Percentiles rank a stretch among this genome's conserved stretches.
Evolutionary conservation across 2,329 filamentous ascomycete species (phyloP).

Genomic region (Cryphonectria parasitica): DNA sequence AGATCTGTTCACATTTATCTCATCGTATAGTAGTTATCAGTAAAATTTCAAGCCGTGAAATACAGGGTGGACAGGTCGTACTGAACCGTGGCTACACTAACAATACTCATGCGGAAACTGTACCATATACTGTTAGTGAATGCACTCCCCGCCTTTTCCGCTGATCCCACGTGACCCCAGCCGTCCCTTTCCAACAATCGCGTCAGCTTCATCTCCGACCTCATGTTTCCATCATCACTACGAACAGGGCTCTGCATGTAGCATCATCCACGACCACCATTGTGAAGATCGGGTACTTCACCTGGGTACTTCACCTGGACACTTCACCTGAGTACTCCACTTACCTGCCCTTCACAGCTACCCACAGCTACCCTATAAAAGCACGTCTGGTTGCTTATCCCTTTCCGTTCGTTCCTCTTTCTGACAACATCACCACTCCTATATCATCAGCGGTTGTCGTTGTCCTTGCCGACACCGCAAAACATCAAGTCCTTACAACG

Average conservation of each 20-base stretch:
- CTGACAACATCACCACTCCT: background rate
- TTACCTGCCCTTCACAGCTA: background rate
- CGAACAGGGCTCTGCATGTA: background rate
- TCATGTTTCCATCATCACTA: background rate
- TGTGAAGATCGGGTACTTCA: background rate
- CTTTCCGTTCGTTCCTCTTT: background rate
- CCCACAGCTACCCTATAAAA: background rate
- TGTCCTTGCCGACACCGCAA: background rate
- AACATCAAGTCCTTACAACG: background rate
- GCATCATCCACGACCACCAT: background rate
- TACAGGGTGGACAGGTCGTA: background rate
- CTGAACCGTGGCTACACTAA: background rate
- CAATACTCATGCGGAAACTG: background rate
- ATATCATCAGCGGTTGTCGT: background rate
- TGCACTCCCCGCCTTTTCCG: background rate
- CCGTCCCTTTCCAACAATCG: background rate
- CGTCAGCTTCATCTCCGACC: background rate
- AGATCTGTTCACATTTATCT: background rate
- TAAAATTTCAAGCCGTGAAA: background rate
- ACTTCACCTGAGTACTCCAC: background rate
- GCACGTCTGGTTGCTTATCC: background rate
- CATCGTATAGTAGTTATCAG: background rate
- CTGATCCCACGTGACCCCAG: conserved; percentile 2
- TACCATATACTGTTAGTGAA: background rate
- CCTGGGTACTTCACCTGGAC: too few relatives aligned